Evolutionary conservation across 257 asterid genomes (phyloP).

Genomic region (Nicotiana knightiana): DNA sequence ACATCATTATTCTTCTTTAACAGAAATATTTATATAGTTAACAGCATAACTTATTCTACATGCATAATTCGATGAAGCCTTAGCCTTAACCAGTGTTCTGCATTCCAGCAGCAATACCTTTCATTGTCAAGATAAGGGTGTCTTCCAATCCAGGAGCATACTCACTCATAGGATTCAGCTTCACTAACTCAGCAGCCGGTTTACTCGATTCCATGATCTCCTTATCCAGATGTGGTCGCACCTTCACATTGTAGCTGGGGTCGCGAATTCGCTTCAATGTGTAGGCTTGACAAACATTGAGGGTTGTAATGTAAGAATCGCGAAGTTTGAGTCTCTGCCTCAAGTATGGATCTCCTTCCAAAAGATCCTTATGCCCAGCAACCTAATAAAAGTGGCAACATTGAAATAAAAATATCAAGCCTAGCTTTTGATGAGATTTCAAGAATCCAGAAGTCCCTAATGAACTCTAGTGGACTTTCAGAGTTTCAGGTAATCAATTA

Average conservation of each 20-base stretch:
- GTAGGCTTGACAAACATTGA: conserved; percentile 68
- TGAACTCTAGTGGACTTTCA: no score
- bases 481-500: background rate
- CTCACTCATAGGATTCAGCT: conserved; percentile 79
- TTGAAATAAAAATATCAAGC: background rate
- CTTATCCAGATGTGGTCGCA: conserved; percentile 59
- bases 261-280: conserved; percentile 82
- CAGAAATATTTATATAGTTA: background rate
- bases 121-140: conserved; percentile 88
- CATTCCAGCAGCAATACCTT: conserved; percentile 91
- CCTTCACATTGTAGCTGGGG: conserved; percentile 57
- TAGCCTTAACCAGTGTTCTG: conserved; percentile 70
- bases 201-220: conserved; percentile 58
- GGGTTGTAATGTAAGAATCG: conserved; percentile 75
- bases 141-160: conserved; percentile 90
- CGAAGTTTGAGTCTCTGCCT: conserved; percentile 86
- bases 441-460: background rate
- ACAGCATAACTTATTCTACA: background rate
- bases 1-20: background rate
- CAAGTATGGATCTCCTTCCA: conserved; percentile 96
- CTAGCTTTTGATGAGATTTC: background rate
- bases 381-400: conserved; percentile 33
- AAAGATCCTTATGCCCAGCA: conserved; percentile 78
- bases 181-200: conserved; percentile 78
- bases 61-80: background rate